Evolutionary conservation across 2,329 filamentous ascomycete genomes (phyloP).

Genomic region (Teratosphaeria nubilosa): DNA sequence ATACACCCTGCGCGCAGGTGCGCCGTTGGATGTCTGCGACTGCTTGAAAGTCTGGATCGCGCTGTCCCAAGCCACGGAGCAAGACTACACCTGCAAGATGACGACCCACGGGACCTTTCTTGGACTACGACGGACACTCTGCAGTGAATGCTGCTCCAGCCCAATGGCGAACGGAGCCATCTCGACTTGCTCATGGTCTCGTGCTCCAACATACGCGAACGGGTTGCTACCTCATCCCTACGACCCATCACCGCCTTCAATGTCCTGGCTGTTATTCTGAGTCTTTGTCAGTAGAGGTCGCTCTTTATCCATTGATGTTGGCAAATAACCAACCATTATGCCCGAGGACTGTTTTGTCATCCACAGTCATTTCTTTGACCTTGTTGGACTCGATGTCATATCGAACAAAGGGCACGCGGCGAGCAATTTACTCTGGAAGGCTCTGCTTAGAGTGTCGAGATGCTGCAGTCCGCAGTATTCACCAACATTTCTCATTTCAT

Average conservation of each 20-base stretch:
- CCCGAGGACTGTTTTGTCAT: background rate
- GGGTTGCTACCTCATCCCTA: background rate
- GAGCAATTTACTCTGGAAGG: background rate
- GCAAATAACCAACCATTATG: background rate
- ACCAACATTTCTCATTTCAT: background rate
- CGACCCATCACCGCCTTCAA: background rate
- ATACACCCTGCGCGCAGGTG: too few species aligned
- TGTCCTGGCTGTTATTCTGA: background rate
- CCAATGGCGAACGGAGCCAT: too few species aligned
- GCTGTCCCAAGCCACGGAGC: too few species aligned
- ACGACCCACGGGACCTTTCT: too few species aligned
- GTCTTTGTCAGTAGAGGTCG: background rate
- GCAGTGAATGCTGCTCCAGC: too few species aligned
- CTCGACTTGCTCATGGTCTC: too few species aligned
- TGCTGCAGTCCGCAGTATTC: background rate
- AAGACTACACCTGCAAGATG: too few species aligned
- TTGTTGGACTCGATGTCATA: background rate
- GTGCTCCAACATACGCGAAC: background rate
- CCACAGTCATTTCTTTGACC: background rate
- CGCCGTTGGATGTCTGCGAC: too few species aligned
- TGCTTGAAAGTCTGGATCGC: too few species aligned
- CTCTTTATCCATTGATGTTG: background rate
- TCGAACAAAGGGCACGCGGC: background rate
- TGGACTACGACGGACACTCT: too few species aligned
- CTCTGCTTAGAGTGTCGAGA: background rate